Base-by-base conservation (phyloP, 805 yeast species). In the Starmerella cellae region DNA sequence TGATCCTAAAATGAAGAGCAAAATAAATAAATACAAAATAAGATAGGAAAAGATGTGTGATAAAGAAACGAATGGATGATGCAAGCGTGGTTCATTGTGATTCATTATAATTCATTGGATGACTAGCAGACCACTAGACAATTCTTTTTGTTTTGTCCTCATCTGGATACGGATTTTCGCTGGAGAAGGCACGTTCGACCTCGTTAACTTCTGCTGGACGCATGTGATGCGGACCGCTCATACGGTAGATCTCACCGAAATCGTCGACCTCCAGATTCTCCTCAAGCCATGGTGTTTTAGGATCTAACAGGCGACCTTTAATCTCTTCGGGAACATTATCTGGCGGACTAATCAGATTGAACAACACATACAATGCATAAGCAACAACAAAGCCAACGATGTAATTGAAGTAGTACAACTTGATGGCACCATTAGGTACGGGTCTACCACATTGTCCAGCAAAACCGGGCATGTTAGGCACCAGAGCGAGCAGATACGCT, bases 391-490 rank as follows among this genome's bases (percentile, higher is more conserved):
- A 82, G 1, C 95, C 95, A 45, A 79, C 70, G 51, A 84, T 76
- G 66, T 77, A 84, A 59, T 79, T 79, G 53, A 84, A 63, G 47
- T 77, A 65, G 65, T 81, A 84, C 36, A 84, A 73, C 44, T 73
- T 67, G 45, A 74, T 72, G 10, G 94, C 94, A 26, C 88, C 94
- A 37, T 65, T 63, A 23, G 94, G 93, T 14, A 83, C 93, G 46
- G 67, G 70, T n/a, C 76, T 71, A 31, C 78, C 82, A 20, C 82
- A 75, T 9, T 85, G 84, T 49, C 94, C 66, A 5, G 79, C 88
- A 53, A 84, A 84, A 1, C 95, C 95, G 18, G 80, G 80, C 55
- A 84, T 77, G 55, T 83, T 84, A 37, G 94, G 91, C 28, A 75
- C 65, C 45, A 85, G 77, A 42, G 94, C 94, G 51, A 77, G 69